These are phyloP conservation scores for Jackrogersella multiformis DNA, from an alignment of 495 filamentous ascomycete species.

Conservation along the genomic window DNA sequence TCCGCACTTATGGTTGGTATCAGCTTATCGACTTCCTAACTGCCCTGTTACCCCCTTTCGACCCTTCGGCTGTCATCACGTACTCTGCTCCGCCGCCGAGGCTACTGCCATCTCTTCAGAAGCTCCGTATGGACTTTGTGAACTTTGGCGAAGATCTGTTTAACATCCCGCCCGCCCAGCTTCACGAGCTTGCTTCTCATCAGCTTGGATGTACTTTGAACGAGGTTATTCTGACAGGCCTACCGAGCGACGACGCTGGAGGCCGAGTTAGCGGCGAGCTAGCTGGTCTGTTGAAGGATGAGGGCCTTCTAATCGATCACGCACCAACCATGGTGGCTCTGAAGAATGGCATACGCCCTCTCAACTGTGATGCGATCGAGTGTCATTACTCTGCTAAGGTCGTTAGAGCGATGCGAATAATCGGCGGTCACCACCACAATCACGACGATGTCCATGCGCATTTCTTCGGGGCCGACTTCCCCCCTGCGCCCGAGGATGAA, in stretches of 20 bases:
- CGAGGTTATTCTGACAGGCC: constrained; percentile 55
- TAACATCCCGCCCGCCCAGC: constrained; percentile 41
- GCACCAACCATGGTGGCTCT: constrained; percentile 47
- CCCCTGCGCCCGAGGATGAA: constrained; percentile 50
- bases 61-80: constrained; percentile 26
- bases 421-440: constrained; percentile 17
- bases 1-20: constrained; percentile 59
- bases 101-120: constrained; percentile 53
- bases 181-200: constrained; percentile 52
- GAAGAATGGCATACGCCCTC: constrained; percentile 42
- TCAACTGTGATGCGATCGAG: constrained; percentile 29
- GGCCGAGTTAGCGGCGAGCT: constrained; percentile 48
- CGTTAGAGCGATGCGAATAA: constrained; percentile 47
- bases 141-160: constrained; percentile 54
- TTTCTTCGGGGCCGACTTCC: constrained; percentile 36
- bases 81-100: constrained; percentile 40
- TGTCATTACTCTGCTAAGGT: constrained; percentile 43
- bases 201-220: constrained; percentile 55
- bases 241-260: constrained; percentile 50
- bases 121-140: constrained; percentile 57
- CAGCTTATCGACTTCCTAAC: constrained; percentile 57
- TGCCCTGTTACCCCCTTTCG: constrained; percentile 51
- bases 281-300: constrained; percentile 53
- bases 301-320: constrained; percentile 53
- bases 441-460: constrained; percentile 32